A percentile compares a stretch with the other conserved stretches of the same genome.
phyloP scores from a whole-genome alignment of 805 yeast genomes.

The Yueomyces sinensis region DNA sequence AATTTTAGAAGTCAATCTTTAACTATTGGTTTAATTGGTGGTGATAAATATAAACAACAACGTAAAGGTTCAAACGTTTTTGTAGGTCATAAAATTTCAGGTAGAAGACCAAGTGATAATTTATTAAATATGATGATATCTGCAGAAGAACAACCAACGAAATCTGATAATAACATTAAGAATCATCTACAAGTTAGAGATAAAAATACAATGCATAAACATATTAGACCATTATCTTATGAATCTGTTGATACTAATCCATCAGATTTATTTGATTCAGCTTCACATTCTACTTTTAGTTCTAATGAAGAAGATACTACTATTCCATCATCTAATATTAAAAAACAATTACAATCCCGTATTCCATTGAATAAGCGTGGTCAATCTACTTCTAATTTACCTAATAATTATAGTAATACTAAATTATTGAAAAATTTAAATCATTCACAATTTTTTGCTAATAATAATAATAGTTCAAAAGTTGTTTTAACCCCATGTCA shows the following conservation, averaged over 20 bases:
- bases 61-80: neutral
- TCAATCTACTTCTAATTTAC: neutral
- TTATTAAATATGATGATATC: conserved; percentile 7
- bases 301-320: neutral
- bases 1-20: no score
- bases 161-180: neutral
- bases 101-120: conserved; percentile 24
- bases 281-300: conserved; percentile 3
- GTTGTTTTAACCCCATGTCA: conserved; percentile 26
- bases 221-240: conserved; percentile 15
- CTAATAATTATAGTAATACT: neutral
- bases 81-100: neutral
- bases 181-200: neutral
- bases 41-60: no score
- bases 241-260: conserved; percentile 17
- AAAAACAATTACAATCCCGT: neutral
- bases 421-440: neutral
- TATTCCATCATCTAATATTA: neutral
- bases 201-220: conserved; percentile 7
- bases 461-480: neutral
- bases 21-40: no score
- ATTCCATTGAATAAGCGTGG: neutral
- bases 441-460: neutral
- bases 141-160: neutral
- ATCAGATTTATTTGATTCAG: conserved; percentile 18